Base-by-base conservation (phyloP, 306 rosid genomes). In the Carpinus fangiana region DNA sequence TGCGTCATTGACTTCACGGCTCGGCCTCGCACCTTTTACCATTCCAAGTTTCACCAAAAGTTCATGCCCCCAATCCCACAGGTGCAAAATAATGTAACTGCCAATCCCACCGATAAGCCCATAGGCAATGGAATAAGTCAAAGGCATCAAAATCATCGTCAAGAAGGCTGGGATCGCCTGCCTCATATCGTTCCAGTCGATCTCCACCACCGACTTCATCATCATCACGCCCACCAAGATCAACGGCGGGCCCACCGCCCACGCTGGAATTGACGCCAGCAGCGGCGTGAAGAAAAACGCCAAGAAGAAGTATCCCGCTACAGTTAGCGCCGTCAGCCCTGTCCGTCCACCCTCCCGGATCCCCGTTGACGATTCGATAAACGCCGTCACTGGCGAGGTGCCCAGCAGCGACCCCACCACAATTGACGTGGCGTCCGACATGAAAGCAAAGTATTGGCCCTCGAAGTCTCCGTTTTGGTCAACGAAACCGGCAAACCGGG, bases 201-300 rank as follows among this genome's bases (percentile, higher is more conserved):
- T 85, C 82, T 96, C 98, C 75, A 91, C 96, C 75, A 96, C 97
- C 2, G 99, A 88, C 41, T 83, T 91, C 98, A 96, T 96, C 99
- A 96, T 96, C 86, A 96, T 23, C 38, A 96, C 99, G 0, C 99
- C 99, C 20, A 96, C 99, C 73, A 96, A 46, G 23, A 96, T 93
- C 90, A 96, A 55, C 81, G 99, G 99, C 36, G 99, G 98, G 4
- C 99, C 99, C 77, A 96, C 99, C 74, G 99, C 99, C 99, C 99
- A 96, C 4, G 97, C 90, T 34, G 99, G 99, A 47, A 96, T 96
- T 20, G 99, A 93, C 26, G 99, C 99, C 87, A 96, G 28, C 74
- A 96, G 56, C 84, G 99, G 99, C 75, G 99, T 96, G 56, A 96
- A 89, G 81, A 96, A 96, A 18, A 96, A 84, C 7, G 99, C 93